Conservation (phyloP, 192 early-diverging fungal species). For the Borealophlyctis nickersoniae region DNA sequence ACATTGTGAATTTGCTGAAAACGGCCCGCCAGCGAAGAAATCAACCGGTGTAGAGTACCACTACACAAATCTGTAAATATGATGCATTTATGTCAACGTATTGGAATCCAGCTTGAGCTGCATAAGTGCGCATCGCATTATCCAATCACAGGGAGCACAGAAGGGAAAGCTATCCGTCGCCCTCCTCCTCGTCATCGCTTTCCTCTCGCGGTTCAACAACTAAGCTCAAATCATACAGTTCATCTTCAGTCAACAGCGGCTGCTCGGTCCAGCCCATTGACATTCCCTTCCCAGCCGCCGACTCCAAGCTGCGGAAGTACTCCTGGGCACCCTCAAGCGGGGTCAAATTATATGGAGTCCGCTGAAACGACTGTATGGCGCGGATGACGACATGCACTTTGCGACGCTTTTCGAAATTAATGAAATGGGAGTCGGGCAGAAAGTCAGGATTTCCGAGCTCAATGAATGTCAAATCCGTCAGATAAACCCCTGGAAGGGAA, state of each 20-base stretch:
- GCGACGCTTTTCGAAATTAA: conserved; percentile 61
- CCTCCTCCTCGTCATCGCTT: conserved; percentile 32
- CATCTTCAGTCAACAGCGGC: conserved; percentile 38
- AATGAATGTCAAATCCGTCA: conserved; percentile 57
- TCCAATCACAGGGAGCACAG: no score
- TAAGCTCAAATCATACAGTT: conserved; percentile 38
- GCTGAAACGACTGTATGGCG: conserved; percentile 48
- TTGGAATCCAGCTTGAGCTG: no score
- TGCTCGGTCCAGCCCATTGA: neutral
- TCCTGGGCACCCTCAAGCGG: conserved; percentile 32
- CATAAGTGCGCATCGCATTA: no score
- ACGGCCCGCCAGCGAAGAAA: no score
- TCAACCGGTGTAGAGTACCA: no score
- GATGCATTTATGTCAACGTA: no score
- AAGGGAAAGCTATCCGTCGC: no score
- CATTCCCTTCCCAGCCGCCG: neutral
- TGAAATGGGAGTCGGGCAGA: conserved; percentile 45
- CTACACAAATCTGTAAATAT: no score
- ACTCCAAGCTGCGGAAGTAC: conserved; percentile 24
- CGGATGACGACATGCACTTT: conserved; percentile 44
- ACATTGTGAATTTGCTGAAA: no score
- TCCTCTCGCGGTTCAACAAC: conserved; percentile 46
- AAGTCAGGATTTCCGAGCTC: conserved; percentile 53
- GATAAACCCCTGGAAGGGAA: conserved; percentile 42
- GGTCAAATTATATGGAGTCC: conserved; percentile 24